Evolutionary conservation across 2,329 filamentous ascomycete genomes (phyloP).

Genomic region (Paraconiothyrium sp.): DNA sequence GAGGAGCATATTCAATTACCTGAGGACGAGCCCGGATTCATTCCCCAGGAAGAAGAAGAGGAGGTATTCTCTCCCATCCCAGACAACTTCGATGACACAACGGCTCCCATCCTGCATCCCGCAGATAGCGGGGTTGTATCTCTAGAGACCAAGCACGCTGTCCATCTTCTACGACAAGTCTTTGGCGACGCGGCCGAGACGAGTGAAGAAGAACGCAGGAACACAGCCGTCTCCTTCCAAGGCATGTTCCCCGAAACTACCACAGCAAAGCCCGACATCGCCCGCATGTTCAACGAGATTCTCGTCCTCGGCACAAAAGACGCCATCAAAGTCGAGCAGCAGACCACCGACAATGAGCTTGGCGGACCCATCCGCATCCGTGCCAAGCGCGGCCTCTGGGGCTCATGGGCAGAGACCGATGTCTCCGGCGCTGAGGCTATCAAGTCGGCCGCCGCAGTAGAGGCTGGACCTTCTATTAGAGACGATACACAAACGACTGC

Average conservation of each 20-base stretch:
- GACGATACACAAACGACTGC: constrained; percentile 34
- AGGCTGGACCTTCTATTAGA: constrained; percentile 37
- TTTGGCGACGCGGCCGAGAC: constrained; percentile 79
- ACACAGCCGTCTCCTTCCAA: constrained; percentile 84
- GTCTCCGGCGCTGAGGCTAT: constrained; percentile 58
- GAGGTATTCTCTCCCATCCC: constrained; percentile 48
- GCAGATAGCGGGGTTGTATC: constrained; percentile 88
- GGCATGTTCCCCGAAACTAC: constrained; percentile 84
- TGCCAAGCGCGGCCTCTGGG: constrained; percentile 96
- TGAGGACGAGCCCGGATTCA: constrained; percentile 33
- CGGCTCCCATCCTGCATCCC: constrained; percentile 78
- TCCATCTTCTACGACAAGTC: constrained; percentile 89
- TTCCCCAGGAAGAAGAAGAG: constrained; percentile 44
- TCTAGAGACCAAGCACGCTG: constrained; percentile 91
- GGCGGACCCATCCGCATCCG: constrained; percentile 84
- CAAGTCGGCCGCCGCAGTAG: constrained; percentile 39
- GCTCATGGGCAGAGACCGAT: constrained; percentile 85
- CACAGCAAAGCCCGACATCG: constrained; percentile 88
- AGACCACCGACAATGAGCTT: constrained; percentile 67
- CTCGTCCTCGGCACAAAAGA: constrained; percentile 97
- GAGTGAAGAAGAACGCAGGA: constrained; percentile 75
- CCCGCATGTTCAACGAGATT: constrained; percentile 99
- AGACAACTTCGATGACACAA: constrained; percentile 80
- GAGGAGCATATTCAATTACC: constrained; percentile 41
- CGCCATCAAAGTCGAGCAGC: constrained; percentile 95